A percentile compares a stretch with the other conserved stretches of the same genome.
phyloP scores from a whole-genome alignment of 148 eudicot species.

The Silene uniflora region DNA sequence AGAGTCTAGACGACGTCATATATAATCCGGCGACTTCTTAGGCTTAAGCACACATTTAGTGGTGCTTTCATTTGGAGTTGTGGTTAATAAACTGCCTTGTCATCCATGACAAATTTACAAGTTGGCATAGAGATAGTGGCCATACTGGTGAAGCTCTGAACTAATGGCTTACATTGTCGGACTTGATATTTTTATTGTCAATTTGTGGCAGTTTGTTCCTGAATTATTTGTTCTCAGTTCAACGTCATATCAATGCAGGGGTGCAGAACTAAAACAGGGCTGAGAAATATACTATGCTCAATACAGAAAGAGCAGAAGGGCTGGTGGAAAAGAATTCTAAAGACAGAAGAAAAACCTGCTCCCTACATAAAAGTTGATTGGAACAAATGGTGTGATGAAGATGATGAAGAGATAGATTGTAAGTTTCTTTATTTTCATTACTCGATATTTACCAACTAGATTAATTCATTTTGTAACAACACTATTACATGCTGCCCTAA shows the following conservation, averaged over 20 bases:
- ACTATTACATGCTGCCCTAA: background rate
- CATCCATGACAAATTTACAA: background rate
- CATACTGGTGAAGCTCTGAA: background rate
- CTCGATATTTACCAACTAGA: background rate
- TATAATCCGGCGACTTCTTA: no score
- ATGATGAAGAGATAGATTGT: conserved; percentile 73
- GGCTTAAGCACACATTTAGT: no score
- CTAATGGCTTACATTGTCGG: background rate
- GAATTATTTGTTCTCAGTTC: background rate
- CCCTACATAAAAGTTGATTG: conserved; percentile 84
- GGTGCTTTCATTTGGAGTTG: no score
- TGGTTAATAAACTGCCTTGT: no score
- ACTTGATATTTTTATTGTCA: background rate
- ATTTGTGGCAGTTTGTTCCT: background rate
- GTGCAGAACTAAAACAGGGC: conserved; percentile 58
- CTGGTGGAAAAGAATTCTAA: conserved; percentile 83
- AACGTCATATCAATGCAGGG: conserved; percentile 38
- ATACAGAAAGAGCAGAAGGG: conserved; percentile 68
- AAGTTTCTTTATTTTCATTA: conserved; percentile 32
- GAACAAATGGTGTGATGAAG: conserved; percentile 92
- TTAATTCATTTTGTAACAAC: background rate
- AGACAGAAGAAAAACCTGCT: conserved; percentile 77
- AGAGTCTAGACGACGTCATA: no score
- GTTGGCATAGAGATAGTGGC: background rate
- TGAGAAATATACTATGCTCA: conserved; percentile 72